These are phyloP conservation scores for Starmera stellimalicola DNA, from an alignment of 1,139 yeast genomes.

Conservation along the genomic window DNA sequence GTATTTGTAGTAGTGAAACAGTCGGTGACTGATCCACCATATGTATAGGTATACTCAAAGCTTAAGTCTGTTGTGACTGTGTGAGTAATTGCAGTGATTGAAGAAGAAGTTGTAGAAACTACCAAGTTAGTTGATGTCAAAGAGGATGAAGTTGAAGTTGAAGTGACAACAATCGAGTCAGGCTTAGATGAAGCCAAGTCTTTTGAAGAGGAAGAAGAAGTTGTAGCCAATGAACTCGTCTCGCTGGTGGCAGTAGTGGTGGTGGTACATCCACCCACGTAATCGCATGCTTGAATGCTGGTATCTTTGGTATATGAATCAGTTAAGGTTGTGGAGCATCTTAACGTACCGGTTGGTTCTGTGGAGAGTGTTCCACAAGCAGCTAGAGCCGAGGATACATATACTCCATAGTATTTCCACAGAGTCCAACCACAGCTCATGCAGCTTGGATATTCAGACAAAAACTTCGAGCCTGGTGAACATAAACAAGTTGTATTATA, in stretches of 20 bases:
- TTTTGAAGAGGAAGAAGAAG: conserved; percentile 3
- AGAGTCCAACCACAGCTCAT: conserved; percentile 24
- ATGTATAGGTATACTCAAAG: conserved; percentile 6
- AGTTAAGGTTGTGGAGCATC: conserved; percentile 16
- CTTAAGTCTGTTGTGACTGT: conserved; percentile 11
- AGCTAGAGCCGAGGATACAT: conserved; percentile 16
- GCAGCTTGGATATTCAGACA: conserved; percentile 15
- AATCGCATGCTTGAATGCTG: conserved; percentile 10
- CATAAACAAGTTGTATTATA: conserved; percentile 18
- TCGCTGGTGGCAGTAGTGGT: background rate
- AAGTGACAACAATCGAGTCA: conserved; percentile 1
- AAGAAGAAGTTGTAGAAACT: too few species aligned
- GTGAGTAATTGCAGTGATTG: conserved; percentile 3
- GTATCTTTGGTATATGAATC: conserved; percentile 13
- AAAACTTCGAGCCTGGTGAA: conserved; percentile 13
- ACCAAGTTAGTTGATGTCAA: conserved; percentile 2
- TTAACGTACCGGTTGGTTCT: conserved; percentile 19
- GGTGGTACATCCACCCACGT: conserved; percentile 10
- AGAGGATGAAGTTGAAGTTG: conserved; percentile 2
- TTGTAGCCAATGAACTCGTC: background rate
- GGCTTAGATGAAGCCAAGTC: too few species aligned
- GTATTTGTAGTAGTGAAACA: conserved; percentile 7
- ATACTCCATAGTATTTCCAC: conserved; percentile 20
- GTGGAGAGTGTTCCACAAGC: conserved; percentile 15
- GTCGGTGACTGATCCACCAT: conserved; percentile 6